Evolutionary conservation across 2,329 filamentous ascomycete species (phyloP).

Genomic region (Teratosphaeria zuluensis): DNA sequence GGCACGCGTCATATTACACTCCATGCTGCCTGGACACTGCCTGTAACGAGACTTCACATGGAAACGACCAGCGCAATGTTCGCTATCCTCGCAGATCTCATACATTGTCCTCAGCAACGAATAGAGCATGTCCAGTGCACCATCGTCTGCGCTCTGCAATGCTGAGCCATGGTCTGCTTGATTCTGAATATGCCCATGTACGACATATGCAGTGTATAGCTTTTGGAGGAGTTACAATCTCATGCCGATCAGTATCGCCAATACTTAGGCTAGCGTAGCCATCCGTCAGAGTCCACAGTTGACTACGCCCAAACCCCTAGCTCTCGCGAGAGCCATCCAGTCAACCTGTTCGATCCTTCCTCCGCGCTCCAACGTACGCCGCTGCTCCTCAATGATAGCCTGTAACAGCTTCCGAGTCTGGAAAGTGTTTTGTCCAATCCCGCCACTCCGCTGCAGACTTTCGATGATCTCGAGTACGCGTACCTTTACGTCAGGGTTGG

Average conservation of each 20-base stretch:
- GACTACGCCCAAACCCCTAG: constrained; percentile 38
- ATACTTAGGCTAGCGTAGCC: not conserved
- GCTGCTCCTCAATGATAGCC: constrained; percentile 41
- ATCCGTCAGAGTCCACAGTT: constrained; percentile 40
- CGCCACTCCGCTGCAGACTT: constrained; percentile 36
- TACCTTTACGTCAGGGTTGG: constrained; percentile 33
- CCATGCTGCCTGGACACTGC: too few species aligned
- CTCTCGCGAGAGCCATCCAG: constrained; percentile 41
- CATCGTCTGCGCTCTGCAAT: too few species aligned
- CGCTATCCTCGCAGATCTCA: too few species aligned
- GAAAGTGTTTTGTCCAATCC: constrained; percentile 39
- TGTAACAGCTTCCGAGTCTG: constrained; percentile 38
- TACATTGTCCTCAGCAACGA: too few species aligned
- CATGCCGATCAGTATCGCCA: not conserved
- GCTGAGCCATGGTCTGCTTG: too few species aligned
- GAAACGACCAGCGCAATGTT: too few species aligned
- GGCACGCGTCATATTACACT: too few species aligned
- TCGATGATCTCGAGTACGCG: constrained; percentile 40
- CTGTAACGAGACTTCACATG: too few species aligned
- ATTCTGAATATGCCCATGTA: too few species aligned
- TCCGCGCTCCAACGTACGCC: constrained; percentile 29
- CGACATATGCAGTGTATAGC: not conserved
- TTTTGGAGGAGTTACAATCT: not conserved
- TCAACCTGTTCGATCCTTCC: constrained; percentile 37
- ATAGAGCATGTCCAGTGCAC: too few species aligned